Base-by-base conservation (phyloP, 2,329 filamentous ascomycete species). In the Pyrenophora teres region DNA sequence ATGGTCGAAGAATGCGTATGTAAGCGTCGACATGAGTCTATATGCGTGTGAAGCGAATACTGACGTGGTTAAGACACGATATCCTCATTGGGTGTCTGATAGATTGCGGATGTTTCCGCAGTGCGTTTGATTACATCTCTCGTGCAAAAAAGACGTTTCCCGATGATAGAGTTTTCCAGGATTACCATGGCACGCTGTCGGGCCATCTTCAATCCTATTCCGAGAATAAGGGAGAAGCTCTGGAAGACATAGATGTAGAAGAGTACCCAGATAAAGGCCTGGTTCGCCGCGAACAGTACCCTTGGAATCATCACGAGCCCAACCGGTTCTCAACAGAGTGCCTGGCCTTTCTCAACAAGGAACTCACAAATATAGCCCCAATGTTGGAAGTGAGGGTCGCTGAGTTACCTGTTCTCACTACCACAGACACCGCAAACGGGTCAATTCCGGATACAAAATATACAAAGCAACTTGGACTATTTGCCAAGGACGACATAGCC, bases 381-480 rank as follows among this genome's bases (percentile, higher is more conserved):
- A 93, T 91, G 66, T 89, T 93, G 54, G 89, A 90, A 57, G 89
- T 96, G 25, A 83, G 85, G 51, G 87, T 88, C 3, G 86, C 91
- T 0, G 82, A 87, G 27, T 77, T 99, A 4, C 94, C 93, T 0
- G 78, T 89, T 0, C 76, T 97, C 12, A 52, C 54, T 4, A 49
- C 45, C 10, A 41, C 43, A 3, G 15, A 33, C 10, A 47, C 40
- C 13, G 23, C 8, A 1, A 21, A 59, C 12, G 36, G 78, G 81
- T 52, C 79, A 78, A 59, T 77, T 80, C n/a, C 76, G 77, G 35
- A 81, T 80, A 13, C 77, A 15, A 80, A 7, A 18, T 87, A 83
- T 4, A 87, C 86, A 61, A 82, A 83, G 54, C 94, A 99, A 73
- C 82, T 99, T 0, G 94, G 94, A 4, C 82, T 99, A 3, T 97